Conservation (phyloP, 371 early-diverging fungal genomes). For the Choanephora cucurbitarum region DNA sequence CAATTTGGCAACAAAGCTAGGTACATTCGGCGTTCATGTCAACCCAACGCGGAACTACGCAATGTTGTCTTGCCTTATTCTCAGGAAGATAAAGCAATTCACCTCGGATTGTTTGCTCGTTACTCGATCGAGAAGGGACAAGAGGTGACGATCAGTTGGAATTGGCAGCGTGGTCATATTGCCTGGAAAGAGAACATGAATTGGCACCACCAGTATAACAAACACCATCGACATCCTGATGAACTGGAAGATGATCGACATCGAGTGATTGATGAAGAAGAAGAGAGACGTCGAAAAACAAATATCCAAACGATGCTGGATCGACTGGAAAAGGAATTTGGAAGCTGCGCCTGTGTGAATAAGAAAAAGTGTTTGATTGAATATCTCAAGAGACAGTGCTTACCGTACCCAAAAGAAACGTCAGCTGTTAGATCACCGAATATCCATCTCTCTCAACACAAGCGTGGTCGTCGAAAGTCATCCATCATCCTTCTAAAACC, state of each 20-base stretch:
- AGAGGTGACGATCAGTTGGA: conserved; percentile 75
- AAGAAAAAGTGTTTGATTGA: conserved; percentile 40
- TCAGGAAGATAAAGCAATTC: conserved; percentile 52
- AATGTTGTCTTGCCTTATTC: conserved; percentile 60
- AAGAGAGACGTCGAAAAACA: conserved; percentile 20
- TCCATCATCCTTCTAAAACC: conserved; percentile 19
- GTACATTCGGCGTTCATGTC: conserved; percentile 72
- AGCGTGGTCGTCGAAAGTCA: conserved; percentile 13
- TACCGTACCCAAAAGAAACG: conserved; percentile 6
- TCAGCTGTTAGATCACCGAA: neutral
- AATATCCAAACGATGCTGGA: conserved; percentile 47
- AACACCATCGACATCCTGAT: neutral
- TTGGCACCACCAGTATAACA: conserved; percentile 18
- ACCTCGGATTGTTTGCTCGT: conserved; percentile 72
- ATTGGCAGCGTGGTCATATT: conserved; percentile 43
- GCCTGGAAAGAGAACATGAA: conserved; percentile 34
- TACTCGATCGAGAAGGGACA: conserved; percentile 61
- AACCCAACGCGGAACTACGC: conserved; percentile 67
- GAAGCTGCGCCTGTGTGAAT: conserved; percentile 50
- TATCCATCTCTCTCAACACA: neutral
- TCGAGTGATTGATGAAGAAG: conserved; percentile 35
- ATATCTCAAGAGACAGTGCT: conserved; percentile 25
- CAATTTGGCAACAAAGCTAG: conserved; percentile 68
- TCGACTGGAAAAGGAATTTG: conserved; percentile 39
- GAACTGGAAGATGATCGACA: conserved; percentile 11